Conservation (phyloP, 768 basidiomycete genomes). For the Calvatia gigantea region DNA sequence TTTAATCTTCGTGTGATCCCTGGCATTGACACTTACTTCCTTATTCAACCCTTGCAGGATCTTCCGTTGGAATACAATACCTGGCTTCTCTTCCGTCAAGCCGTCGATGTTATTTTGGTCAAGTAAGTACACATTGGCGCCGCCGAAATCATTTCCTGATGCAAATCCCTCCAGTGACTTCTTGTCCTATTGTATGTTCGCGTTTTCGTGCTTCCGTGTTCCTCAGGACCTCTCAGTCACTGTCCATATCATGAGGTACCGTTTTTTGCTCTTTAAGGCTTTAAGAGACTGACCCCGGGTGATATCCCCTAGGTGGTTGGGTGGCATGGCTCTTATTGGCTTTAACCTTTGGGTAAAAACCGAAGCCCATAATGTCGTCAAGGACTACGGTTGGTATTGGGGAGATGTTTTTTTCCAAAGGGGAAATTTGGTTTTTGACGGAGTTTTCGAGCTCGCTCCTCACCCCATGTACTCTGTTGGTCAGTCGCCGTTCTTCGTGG, state of each 20-base stretch:
- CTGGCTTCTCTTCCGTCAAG: slow-evolving; percentile 93
- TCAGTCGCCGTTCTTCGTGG: slow-evolving; percentile 20
- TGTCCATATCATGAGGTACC: slow-evolving; percentile 76
- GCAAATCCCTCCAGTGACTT: slow-evolving; percentile 65
- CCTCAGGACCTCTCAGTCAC: slow-evolving; percentile 70
- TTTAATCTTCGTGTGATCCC: too few species aligned
- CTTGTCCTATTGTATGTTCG: slow-evolving; percentile 91
- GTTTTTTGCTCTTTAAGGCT: background rate
- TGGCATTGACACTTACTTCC: slow-evolving; percentile 7
- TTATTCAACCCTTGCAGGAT: slow-evolving; percentile 42
- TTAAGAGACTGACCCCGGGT: background rate
- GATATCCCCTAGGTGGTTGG: slow-evolving; percentile 64
- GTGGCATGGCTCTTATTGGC: slow-evolving; percentile 77
- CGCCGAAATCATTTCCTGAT: background rate
- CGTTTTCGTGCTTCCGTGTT: slow-evolving; percentile 87
- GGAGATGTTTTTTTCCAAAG: slow-evolving; percentile 91
- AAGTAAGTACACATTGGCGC: slow-evolving; percentile 56
- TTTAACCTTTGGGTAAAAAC: slow-evolving; percentile 99
- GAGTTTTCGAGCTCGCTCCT: slow-evolving; percentile 92
- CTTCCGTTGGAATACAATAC: slow-evolving; percentile 93
- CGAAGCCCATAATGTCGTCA: slow-evolving; percentile 95
- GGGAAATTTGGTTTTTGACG: slow-evolving; percentile 93
- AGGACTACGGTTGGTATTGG: slow-evolving; percentile 99
- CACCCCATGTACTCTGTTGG: slow-evolving; percentile 95
- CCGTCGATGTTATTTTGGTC: slow-evolving; percentile 94